phyloP scores from a whole-genome alignment of 192 early-diverging fungal genomes.

The Coemansia sp. region DNA sequence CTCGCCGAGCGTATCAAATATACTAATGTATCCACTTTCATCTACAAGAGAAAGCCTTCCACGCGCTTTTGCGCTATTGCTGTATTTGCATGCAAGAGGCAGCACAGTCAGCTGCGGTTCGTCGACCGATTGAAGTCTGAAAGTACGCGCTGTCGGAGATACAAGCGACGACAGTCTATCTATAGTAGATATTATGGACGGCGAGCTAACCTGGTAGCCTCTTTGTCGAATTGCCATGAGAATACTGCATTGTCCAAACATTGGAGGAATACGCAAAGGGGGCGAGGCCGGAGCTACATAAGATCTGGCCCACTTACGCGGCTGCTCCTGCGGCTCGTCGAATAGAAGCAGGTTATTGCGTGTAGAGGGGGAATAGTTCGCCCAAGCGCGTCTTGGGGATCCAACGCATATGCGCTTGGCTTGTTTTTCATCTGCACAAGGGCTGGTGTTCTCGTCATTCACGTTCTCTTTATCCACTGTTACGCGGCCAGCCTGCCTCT shows the following conservation, averaged over 20 bases:
- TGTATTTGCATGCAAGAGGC: conserved; percentile 49
- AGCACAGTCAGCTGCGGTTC: conserved; percentile 19
- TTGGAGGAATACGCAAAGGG: neutral
- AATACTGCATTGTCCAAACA: conserved; percentile 7
- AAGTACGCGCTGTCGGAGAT: conserved; percentile 28
- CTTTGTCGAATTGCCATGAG: conserved; percentile 14
- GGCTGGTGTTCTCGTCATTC: neutral
- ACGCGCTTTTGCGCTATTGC: conserved; percentile 5
- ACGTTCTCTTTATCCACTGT: conserved; percentile 21
- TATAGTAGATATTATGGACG: conserved; percentile 17
- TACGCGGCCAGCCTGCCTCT: conserved; percentile 3
- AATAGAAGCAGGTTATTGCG: neutral
- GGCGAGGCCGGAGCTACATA: neutral
- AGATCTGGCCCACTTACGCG: neutral
- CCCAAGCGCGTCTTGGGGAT: neutral
- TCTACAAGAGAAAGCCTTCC: conserved; percentile 42
- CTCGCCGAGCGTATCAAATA: conserved; percentile 27
- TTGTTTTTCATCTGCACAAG: neutral
- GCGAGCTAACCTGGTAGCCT: conserved; percentile 6
- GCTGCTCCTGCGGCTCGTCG: neutral
- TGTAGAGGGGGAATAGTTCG: neutral
- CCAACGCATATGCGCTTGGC: conserved; percentile 11
- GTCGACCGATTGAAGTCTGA: conserved; percentile 14
- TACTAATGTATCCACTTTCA: conserved; percentile 33
- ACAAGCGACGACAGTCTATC: conserved; percentile 21